Base-by-base conservation (phyloP, 1,139 yeast species). In the Geotrichum candidum region DNA sequence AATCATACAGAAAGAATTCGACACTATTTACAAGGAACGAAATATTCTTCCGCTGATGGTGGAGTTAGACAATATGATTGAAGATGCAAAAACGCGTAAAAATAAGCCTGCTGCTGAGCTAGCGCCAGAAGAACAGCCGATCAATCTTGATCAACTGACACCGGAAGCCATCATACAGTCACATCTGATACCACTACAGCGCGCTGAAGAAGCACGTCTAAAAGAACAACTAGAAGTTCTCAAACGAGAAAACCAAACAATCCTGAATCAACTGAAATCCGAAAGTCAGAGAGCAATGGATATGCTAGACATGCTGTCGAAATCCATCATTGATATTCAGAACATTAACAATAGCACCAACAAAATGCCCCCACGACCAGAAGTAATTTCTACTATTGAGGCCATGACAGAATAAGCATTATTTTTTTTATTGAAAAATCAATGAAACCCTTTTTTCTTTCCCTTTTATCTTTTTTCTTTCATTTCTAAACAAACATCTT, bases 1-100 rank as follows among this genome's bases (percentile, higher is more conserved):
- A 29, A 29, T 22, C 3, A 13, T 2, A 10, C 29, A 55, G 58
- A 76, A 79, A 50, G 96, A 90, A 71, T 88, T 89, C 66, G 83
- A 83, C 7, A 80, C 84, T 53, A 87, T 90, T 2, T 85, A 84
- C 69, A 72, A 76, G 13, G 96, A 90, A 65, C 76, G 91, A 50
- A 79, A 84, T 33, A 77, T 88, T 1, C 78, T 83, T 63, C 65
- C 63, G 48, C 87, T 85, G 67, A 74, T 90, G 61, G 77, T 85
- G 65, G 85, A 84, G 62, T 75, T 90, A 60, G 97, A 90, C 70
- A 84, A 81, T 53, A 74, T 90, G 31, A 81, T 90, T 27, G 75
- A 77, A 15, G 78, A 77, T 18, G 94, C 95, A 7, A 72, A 74
- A 59, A 66, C 66, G 33, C 69, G 82, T 33, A 68, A 72, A 58